Base-by-base conservation (phyloP, 495 filamentous ascomycete genomes). In the Penicillium pulvis region DNA sequence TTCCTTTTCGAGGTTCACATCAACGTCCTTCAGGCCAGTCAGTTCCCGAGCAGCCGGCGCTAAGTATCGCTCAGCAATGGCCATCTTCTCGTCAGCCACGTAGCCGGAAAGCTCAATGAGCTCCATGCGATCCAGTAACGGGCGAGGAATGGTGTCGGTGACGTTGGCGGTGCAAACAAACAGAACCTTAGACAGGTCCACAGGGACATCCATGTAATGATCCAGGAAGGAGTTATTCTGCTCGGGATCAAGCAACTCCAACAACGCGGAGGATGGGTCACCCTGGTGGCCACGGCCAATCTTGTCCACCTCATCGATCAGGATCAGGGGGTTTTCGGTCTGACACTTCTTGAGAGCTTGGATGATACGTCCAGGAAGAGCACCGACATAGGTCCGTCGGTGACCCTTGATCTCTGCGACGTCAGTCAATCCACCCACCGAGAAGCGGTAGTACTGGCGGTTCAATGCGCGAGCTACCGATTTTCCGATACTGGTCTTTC, bases 381-480 rank as follows among this genome's bases (percentile, higher is more conserved):
- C 95, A 56, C 95, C 95, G 53, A 99, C 93, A 67, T 99, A 99
- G 11, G 95, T 99, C 62, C 95, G 81, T 58, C 95, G 83, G 69
- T 99, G 95, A 45, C 95, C 95, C 80, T 99, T 99, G 75, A 99
- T 97, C 72, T 99, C 95, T n/a, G 95, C 94, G 62, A 98, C 95
- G 76, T 99, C 95, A 12, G 92, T 92, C 56, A 99, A 81, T 57
- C 95, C 95, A 62, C 95, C 95, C 16, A 99, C 95, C 59, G 92
- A 96, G 79, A 99, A 98, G 52, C 95, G 83, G 79, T 98, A 98
- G 76, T 98, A 99, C 70, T 98, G 88, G 35, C 95, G 81, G 71
- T 96, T 96, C 54, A 99, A 78, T 28, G 95, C 95, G 39, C 93
- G 85, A 17, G 95, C 95, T 69, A 99, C 96, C 4, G 91, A 96